A percentile compares a stretch with the other conserved stretches of the same genome.
Evolutionary conservation across 2,329 filamentous ascomycete species (phyloP).

Genomic region (Aureobasidium sp.): DNA sequence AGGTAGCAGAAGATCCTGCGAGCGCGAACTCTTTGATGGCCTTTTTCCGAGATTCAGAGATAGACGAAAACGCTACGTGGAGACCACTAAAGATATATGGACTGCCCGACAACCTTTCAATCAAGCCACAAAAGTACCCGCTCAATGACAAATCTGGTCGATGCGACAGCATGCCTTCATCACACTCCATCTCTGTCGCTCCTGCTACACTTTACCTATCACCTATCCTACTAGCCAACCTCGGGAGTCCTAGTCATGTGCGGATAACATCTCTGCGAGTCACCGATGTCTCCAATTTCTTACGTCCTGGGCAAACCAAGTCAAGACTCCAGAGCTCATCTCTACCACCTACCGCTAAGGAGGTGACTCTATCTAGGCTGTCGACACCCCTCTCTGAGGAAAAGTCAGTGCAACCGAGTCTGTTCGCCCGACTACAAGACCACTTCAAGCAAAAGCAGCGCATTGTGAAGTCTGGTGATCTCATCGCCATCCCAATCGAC

Average conservation of each 20-base stretch:
- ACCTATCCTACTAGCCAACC: conserved; percentile 77
- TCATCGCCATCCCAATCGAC: conserved; percentile 84
- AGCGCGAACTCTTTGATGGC: conserved; percentile 25
- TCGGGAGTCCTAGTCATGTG: conserved; percentile 70
- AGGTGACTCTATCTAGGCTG: conserved; percentile 83
- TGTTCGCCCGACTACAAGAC: conserved; percentile 78
- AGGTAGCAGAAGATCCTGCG: conserved; percentile 65
- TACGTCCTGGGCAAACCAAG: conserved; percentile 24
- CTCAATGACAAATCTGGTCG: conserved; percentile 44
- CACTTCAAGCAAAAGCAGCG: conserved; percentile 80
- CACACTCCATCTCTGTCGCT: conserved; percentile 39
- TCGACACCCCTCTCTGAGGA: conserved; percentile 85
- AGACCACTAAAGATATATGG: conserved; percentile 84
- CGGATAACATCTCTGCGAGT: conserved; percentile 60
- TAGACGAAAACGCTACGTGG: conserved; percentile 58
- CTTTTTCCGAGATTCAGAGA: conserved; percentile 45
- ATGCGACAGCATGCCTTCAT: conserved; percentile 48
- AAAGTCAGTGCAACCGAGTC: conserved; percentile 71
- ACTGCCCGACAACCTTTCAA: conserved; percentile 63
- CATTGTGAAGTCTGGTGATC: conserved; percentile 76
- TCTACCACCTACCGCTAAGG: conserved; percentile 56
- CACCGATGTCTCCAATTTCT: conserved; percentile 38
- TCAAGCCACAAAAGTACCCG: conserved; percentile 46
- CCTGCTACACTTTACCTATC: conserved; percentile 69
- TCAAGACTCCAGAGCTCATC: conserved; percentile 29